Evolutionary conservation across 2,329 filamentous ascomycete genomes (phyloP), one percentile per base, ranked within the genome.

Genomic region (Lachnellula arida): DNA sequence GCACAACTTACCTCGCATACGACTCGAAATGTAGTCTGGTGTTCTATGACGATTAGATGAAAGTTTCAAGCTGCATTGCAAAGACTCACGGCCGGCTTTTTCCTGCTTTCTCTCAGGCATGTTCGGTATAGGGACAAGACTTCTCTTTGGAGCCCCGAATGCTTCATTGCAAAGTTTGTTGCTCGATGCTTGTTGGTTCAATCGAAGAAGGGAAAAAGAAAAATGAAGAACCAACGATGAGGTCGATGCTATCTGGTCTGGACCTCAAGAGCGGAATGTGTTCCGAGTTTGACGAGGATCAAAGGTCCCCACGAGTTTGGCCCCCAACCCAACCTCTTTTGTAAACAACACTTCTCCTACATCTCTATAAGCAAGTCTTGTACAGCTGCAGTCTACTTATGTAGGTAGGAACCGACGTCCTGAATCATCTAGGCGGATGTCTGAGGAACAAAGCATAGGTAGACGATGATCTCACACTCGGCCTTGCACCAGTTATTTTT

Each of bases 71-170:
- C 60, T 49, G 19, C 44, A 46, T 25, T 42, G 22, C 48, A 60
- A 46, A 14, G 15, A 67, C 79, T 66, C 71, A 93, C 90, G 65
- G 74, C 70, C 49, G 92, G 91, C 72, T 99, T 97, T 67, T 85
- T 86, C 58, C 87, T 83, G 57, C 87, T 85, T 67, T 89, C 89
- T 57, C 92, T 84, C 25, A 99, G 76, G 67, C 93, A 97, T 69
- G 85, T 82, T 56, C 93, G 85, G 71, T 97, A 99, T 14, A 99
- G 81, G 35, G 85, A 79, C 51, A 97, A 73, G 3, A 97, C 93
- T 67, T 96, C 91, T 66, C 83, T 87, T 71, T 97, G 93, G n/a
- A 97, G 78, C 37, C 94, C 94, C 7, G 92, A 96, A 25, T 92
- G 77, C 65, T 84, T 80, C 75, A 75, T 75, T 35, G 54, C 64